Evolutionary conservation across 1,284 basidiomycete genomes (phyloP).

Genomic region (Athelia psychrophila): DNA sequence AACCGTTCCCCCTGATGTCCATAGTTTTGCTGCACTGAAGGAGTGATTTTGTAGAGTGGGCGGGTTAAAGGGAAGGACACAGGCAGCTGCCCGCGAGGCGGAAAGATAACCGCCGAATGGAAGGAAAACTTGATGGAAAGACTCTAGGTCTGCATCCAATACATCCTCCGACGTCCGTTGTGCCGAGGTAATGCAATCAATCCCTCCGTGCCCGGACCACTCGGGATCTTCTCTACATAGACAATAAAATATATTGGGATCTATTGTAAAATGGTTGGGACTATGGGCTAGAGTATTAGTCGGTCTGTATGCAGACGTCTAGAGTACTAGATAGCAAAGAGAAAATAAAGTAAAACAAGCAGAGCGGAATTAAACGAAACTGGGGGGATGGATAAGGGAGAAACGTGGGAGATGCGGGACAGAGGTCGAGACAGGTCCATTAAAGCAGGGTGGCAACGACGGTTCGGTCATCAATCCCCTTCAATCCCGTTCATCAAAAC

Average conservation of each 20-base stretch:
- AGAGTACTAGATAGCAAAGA: neutral
- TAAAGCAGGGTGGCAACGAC: slow-evolving; percentile 1
- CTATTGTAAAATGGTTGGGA: neutral
- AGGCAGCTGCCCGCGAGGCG: neutral
- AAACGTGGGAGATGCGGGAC: neutral
- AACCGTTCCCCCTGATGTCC: neutral
- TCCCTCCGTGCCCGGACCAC: neutral
- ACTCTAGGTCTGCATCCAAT: no score
- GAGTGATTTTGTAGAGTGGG: neutral
- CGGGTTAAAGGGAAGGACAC: neutral
- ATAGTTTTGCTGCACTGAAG: neutral
- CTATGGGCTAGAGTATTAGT: neutral
- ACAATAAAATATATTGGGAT: neutral
- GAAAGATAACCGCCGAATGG: slow-evolving; percentile 1
- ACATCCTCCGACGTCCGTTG: neutral
- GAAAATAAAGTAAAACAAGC: neutral
- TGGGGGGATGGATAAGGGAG: neutral
- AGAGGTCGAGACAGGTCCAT: neutral
- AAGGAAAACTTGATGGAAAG: slow-evolving; percentile 1
- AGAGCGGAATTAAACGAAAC: neutral
- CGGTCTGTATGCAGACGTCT: neutral
- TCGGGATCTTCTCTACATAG: neutral
- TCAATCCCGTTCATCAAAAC: neutral
- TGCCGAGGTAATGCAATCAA: neutral
- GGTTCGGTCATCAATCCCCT: neutral